Base-by-base conservation (phyloP, 2,329 filamentous ascomycete genomes). In the Xenosphaeropsis pyriputrescens region DNA sequence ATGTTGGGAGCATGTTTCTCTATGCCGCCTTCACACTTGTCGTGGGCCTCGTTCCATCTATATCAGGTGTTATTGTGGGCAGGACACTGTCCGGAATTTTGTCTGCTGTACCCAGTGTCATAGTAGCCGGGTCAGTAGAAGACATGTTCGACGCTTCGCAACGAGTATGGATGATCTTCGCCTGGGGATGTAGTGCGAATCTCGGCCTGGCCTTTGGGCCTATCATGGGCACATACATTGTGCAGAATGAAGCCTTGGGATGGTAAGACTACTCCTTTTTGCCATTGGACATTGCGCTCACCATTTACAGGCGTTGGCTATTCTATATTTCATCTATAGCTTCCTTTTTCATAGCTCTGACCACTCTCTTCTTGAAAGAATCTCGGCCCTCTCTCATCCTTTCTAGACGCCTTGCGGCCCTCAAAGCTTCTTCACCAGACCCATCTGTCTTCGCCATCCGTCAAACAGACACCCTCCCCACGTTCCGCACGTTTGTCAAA, bases 91-190 rank as follows among this genome's bases (percentile, higher is more conserved):
- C 59, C 3, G 67, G 66, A 0, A 44, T 65, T 5, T 48, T 63
- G 8, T 66, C 65, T 0, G 63, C 65, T 4, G 58, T 67, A 11
- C 65, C 65, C 2, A 57, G 62, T 0, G 61, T 64, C 16, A 62
- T 68, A 5, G 58, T 62, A 7, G 57, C 61, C 0, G 64, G 66
- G 2, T 65, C 60, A 36, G 57, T 68, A 22, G 65, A 70, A 41
- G 65, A 70, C 42, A 59, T 70, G 48, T 68, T 60, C 51, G 60
- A 65, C 39, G 54, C 57, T 2, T 53, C 55, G 38, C 53, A 52
- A n/a, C 55, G 65, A 12, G 58, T 67, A 6, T 68, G 62, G 63
- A 47, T 63, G 12, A 54, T 69, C 7, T 62, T 61, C 38, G 46
- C 58, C 6, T 68, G 65, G 64, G 58, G 59, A 19, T 50, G 57